Percentiles rank a stretch among this genome's conserved stretches.
Conservation (phyloP, 2,329 filamentous ascomycete species). For the Beauveria medogensis region DNA sequence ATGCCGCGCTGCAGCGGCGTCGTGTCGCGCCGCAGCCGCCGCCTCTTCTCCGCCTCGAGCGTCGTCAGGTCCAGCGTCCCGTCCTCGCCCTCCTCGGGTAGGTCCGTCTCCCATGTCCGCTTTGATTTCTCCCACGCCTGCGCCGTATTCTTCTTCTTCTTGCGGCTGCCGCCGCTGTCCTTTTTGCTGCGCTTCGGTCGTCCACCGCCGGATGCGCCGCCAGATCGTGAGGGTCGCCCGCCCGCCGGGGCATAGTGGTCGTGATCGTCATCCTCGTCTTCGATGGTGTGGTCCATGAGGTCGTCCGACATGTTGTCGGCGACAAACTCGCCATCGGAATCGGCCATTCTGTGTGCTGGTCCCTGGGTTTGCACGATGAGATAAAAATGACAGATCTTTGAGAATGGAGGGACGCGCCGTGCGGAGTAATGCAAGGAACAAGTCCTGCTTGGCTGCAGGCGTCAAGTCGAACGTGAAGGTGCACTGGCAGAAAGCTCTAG, state of each 20-base stretch:
- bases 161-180: conserved; percentile 13
- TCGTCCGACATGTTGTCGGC: conserved; percentile 57
- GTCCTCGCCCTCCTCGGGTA: conserved; percentile 62
- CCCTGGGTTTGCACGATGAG: not conserved
- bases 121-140: conserved; percentile 61
- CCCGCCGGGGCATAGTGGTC: conserved; percentile 15
- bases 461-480: not conserved
- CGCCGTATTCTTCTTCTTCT: conserved; percentile 29
- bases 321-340: conserved; percentile 65
- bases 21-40: conserved; percentile 79
- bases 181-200: conserved; percentile 9
- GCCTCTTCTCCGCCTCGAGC: conserved; percentile 74
- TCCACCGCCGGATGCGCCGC: conserved; percentile 16
- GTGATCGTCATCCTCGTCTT: conserved; percentile 23
- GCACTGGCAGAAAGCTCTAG: conserved; percentile 6
- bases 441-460: not conserved
- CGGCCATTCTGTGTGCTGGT: conserved; percentile 47
- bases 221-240: conserved; percentile 17
- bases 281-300: conserved; percentile 41
- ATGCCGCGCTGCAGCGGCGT: conserved; percentile 94
- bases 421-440: not conserved
- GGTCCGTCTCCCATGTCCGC: conserved; percentile 63
- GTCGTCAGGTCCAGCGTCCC: conserved; percentile 71
- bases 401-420: not conserved
- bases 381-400: not conserved